Conservation (phyloP, 345 rosid genomes). For the Heritiera littoralis region DNA sequence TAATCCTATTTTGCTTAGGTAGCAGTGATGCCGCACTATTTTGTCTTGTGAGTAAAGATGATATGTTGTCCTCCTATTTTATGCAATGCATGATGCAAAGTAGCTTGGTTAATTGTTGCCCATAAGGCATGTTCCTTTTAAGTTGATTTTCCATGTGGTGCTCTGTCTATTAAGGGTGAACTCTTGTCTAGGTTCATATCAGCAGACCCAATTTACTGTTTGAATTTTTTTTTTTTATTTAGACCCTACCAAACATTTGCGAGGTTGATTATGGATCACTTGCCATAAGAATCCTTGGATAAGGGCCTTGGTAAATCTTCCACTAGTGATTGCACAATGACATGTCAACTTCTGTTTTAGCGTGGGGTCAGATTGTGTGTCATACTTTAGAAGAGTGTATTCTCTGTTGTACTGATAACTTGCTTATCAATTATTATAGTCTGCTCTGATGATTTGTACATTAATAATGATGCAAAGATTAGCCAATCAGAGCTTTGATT, state of each 20-base stretch:
- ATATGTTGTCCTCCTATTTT: not conserved
- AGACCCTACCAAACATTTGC: not conserved
- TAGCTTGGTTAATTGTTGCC: not conserved
- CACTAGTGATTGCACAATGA: not conserved
- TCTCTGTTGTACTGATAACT: not conserved
- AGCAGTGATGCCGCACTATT: not conserved
- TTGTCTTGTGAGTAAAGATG: not conserved
- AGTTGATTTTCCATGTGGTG: not conserved
- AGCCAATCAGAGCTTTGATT: not conserved
- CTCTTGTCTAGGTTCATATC: not conserved
- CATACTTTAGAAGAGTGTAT: not conserved
- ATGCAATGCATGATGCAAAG: not conserved
- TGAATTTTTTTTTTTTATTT: not conserved
- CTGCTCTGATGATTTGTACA: not conserved
- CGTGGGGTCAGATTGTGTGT: not conserved
- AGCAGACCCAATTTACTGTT: not conserved
- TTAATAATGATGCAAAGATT: not conserved
- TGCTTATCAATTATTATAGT: conserved; percentile 5
- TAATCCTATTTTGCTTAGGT: not conserved
- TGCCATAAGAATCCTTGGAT: not conserved
- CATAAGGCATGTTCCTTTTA: not conserved
- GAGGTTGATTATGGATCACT: not conserved
- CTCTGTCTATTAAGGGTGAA: not conserved
- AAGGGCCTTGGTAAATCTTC: not conserved
- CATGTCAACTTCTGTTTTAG: not conserved